Conservation (phyloP, 805 yeast genomes). For the Hanseniaspora valbyensis region DNA sequence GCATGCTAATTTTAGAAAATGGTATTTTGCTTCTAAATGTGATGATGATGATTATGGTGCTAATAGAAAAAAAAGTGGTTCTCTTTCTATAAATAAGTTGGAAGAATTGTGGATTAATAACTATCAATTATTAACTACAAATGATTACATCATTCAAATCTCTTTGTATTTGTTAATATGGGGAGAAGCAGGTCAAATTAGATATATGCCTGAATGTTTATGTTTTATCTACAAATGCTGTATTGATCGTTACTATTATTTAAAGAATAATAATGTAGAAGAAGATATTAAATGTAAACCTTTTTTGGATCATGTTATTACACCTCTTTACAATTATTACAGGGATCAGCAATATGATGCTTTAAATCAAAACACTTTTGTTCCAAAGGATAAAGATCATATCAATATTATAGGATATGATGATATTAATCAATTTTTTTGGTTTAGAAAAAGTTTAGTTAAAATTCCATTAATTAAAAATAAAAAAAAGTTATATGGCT, state of each 20-base stretch:
- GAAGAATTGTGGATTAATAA: conserved; percentile 6
- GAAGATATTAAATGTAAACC: conserved; percentile 45
- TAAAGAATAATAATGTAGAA: conserved; percentile 54
- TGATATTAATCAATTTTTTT: conserved; percentile 77
- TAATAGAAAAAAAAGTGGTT: conserved; percentile 57
- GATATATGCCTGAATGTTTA: conserved; percentile 82
- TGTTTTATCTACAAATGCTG: conserved; percentile 79
- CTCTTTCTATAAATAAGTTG: conserved; percentile 39
- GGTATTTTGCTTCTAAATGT: conserved; percentile 82
- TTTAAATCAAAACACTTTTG: conserved; percentile 40
- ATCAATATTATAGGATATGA: conserved; percentile 69
- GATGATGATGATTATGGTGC: conserved; percentile 72
- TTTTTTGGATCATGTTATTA: conserved; percentile 56
- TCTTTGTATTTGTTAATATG: conserved; percentile 64
- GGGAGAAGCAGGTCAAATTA: conserved; percentile 81
- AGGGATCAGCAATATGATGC: conserved; percentile 56
- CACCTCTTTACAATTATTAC: conserved; percentile 60
- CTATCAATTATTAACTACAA: conserved; percentile 30
- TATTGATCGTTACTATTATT: conserved; percentile 52
- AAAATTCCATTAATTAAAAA: conserved; percentile 37
- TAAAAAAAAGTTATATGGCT: conserved; percentile 38
- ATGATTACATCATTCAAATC: conserved; percentile 55
- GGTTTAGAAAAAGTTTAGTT: conserved; percentile 65
- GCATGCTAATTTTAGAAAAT: conserved; percentile 71
- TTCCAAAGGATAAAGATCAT: conserved; percentile 62